phyloP scores from a whole-genome alignment of 2,329 filamentous ascomycete species.

The Aspergillus sp. region DNA sequence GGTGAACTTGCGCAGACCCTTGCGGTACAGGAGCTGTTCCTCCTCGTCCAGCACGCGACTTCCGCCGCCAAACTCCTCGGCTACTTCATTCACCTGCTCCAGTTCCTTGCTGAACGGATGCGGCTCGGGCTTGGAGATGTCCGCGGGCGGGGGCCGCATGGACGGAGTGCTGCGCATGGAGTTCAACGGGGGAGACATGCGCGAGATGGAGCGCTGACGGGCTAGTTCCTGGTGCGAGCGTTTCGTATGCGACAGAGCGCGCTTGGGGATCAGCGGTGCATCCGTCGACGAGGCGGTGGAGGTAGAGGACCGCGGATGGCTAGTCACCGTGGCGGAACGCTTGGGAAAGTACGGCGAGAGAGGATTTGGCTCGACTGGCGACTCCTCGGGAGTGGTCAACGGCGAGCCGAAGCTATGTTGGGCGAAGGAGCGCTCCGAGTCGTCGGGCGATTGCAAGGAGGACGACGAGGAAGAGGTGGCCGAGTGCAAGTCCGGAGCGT shows the following conservation, averaged over 20 bases:
- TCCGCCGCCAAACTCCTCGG: slow-evolving; percentile 77
- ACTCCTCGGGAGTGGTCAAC: slow-evolving; percentile 45
- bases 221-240: slow-evolving; percentile 74
- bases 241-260: slow-evolving; percentile 86
- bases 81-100: slow-evolving; percentile 87
- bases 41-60: slow-evolving; percentile 68
- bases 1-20: slow-evolving; percentile 69
- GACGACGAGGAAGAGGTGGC: slow-evolving; percentile 47
- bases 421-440: slow-evolving; percentile 58
- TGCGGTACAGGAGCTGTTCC: slow-evolving; percentile 64
- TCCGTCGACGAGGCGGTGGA: slow-evolving; percentile 46
- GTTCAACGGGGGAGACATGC: slow-evolving; percentile 41
- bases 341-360: slow-evolving; percentile 64
- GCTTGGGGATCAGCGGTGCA: slow-evolving; percentile 69
- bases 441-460: slow-evolving; percentile 60
- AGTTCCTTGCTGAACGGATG: slow-evolving; percentile 89
- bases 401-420: slow-evolving; percentile 52
- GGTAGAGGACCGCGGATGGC: slow-evolving; percentile 50
- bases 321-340: slow-evolving; percentile 63
- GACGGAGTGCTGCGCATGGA: slow-evolving; percentile 33
- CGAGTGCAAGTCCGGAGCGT: slow-evolving; percentile 74
- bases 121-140: slow-evolving; percentile 35
- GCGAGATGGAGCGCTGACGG: slow-evolving; percentile 63
- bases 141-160: slow-evolving; percentile 28
- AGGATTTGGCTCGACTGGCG: slow-evolving; percentile 53